Evolutionary conservation across 805 yeast species (phyloP).

Genomic region (Barnettozyma siamensis): DNA sequence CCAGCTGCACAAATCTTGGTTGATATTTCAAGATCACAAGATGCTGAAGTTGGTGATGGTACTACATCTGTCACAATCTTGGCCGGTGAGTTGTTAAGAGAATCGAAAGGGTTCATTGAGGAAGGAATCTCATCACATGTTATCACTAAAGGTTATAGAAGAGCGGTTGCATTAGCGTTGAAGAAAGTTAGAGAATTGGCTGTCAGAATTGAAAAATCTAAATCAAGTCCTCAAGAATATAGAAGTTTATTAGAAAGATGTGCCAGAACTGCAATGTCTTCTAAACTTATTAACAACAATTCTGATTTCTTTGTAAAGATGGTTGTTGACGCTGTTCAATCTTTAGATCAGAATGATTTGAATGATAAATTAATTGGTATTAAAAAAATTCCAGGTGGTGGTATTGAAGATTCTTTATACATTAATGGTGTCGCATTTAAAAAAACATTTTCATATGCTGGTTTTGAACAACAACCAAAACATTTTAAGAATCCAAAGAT

Average conservation of each 20-base stretch:
- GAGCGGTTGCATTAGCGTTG: conserved; percentile 74
- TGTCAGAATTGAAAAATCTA: conserved; percentile 54
- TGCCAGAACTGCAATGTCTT: conserved; percentile 96
- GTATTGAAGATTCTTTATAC: conserved; percentile 87
- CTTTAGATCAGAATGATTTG: conserved; percentile 77
- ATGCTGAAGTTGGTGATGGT: conserved; percentile 98
- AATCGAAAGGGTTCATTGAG: conserved; percentile 84
- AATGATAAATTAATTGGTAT: conserved; percentile 91
- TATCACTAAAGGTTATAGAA: conserved; percentile 81
- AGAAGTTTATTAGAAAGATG: conserved; percentile 81
- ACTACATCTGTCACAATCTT: conserved; percentile 92
- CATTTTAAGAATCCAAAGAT: conserved; percentile 73
- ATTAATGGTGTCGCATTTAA: conserved; percentile 95
- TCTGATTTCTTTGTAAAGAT: conserved; percentile 86
- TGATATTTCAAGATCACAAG: conserved; percentile 92
- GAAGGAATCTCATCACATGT: conserved; percentile 93
- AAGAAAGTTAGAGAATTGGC: conserved; percentile 68
- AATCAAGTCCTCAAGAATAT: conserved; percentile 43
- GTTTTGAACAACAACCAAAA: conserved; percentile 98
- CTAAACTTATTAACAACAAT: conserved; percentile 85
- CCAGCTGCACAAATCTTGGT: conserved; percentile 97
- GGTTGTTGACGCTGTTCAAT: conserved; percentile 93
- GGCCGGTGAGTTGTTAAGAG: conserved; percentile 92
- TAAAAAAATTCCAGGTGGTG: conserved; percentile 93
- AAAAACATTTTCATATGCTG: conserved; percentile 96